Evolutionary conservation across 2,329 filamentous ascomycete genomes (phyloP).

Genomic region (Colletotrichum tabaci): DNA sequence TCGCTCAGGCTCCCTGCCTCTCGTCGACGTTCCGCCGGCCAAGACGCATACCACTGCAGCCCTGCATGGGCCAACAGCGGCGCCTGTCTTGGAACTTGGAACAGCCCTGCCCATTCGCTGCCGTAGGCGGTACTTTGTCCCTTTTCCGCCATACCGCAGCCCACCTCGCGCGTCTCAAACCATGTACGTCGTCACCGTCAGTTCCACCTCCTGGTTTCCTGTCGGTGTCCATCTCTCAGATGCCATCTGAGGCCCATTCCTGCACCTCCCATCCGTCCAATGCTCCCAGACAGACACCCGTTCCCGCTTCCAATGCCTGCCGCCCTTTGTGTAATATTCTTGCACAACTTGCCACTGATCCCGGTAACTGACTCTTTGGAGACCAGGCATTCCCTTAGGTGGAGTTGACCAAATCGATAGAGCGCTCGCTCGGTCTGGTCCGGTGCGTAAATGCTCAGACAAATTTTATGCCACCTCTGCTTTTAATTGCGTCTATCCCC

Average conservation of each 20-base stretch:
- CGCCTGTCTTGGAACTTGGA: conserved; percentile 39
- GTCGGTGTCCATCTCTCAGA: conserved; percentile 28
- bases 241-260: conserved; percentile 40
- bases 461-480: conserved; percentile 27
- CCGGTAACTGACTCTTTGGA: conserved; percentile 35
- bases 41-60: conserved; percentile 41
- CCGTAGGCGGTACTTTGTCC: conserved; percentile 39
- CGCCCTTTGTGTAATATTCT: conserved; percentile 9
- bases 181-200: conserved; percentile 42
- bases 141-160: conserved; percentile 38
- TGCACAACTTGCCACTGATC: conserved; percentile 39
- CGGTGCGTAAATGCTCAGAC: conserved; percentile 38
- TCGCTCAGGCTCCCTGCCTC: background rate
- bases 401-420: conserved; percentile 35
- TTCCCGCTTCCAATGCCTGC: conserved; percentile 27
- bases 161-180: conserved; percentile 43
- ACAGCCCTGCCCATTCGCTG: conserved; percentile 41
- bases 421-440: conserved; percentile 40
- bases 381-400: conserved; percentile 35
- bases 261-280: conserved; percentile 18
- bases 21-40: conserved; percentile 33
- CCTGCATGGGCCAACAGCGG: conserved; percentile 40
- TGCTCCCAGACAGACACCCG: conserved; percentile 31
- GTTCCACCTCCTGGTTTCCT: conserved; percentile 42
- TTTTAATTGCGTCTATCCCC: conserved; percentile 41